A percentile compares a stretch with the other conserved stretches of the same genome.
Conservation (phyloP, 495 filamentous ascomycete species). For the Trichoderma asperelloides region DNA sequence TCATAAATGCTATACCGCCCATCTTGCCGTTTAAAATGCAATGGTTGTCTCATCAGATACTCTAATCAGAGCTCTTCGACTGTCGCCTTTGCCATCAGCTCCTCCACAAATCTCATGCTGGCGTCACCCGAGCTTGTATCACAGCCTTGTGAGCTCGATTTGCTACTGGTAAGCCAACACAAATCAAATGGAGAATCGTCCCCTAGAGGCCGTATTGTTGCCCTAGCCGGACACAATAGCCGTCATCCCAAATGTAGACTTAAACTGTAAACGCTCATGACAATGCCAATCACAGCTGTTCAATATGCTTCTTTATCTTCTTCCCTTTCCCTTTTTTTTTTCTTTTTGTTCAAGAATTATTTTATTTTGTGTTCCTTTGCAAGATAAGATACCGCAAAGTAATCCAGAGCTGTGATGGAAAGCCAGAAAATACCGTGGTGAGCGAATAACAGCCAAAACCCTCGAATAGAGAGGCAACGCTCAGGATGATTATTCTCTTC, state of each 20-base stretch:
- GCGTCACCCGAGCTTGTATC: not conserved
- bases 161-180: not conserved
- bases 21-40: not conserved
- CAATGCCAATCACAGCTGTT: not conserved
- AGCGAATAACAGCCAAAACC: constrained; percentile 4
- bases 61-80: not conserved
- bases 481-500: constrained; percentile 1
- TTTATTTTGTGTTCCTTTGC: not conserved
- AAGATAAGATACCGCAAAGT: constrained; percentile 4
- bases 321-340: not conserved
- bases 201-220: not conserved
- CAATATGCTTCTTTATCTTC: not conserved
- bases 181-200: not conserved
- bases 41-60: not conserved
- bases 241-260: not conserved
- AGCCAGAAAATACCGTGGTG: not conserved
- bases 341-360: not conserved
- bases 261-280: not conserved
- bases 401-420: not conserved
- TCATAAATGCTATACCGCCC: not conserved
- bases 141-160: not conserved
- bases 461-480: not conserved
- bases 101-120: not conserved
- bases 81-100: not conserved
- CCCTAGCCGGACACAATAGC: not conserved